Conservation (phyloP, 2,329 filamentous ascomycete species). For the Nemania diffusa region DNA sequence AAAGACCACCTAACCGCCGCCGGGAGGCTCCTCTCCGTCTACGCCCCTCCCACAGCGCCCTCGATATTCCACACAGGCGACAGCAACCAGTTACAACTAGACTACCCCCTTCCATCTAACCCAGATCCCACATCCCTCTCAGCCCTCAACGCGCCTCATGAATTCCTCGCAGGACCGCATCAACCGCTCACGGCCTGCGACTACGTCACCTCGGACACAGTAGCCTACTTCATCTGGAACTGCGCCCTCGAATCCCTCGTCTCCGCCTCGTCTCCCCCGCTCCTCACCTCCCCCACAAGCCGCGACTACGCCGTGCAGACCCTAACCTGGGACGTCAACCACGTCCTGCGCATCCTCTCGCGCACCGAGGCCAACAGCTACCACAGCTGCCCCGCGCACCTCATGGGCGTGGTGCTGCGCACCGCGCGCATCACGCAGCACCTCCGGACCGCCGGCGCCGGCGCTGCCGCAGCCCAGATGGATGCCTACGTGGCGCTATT, state of each 20-base stretch:
- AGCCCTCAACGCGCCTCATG: not conserved
- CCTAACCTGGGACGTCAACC: conserved; percentile 43
- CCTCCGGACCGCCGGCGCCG: conserved; percentile 40
- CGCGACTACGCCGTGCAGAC: conserved; percentile 48
- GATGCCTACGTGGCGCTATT: conserved; percentile 54
- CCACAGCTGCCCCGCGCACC: conserved; percentile 48
- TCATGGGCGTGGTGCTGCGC: conserved; percentile 58
- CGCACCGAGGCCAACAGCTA: conserved; percentile 48
- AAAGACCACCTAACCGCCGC: conserved; percentile 59
- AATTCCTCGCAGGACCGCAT: not conserved
- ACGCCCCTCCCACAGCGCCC: conserved; percentile 21
- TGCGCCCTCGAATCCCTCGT: conserved; percentile 52
- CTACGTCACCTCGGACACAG: conserved; percentile 59
- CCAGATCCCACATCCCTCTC: conserved; percentile 13
- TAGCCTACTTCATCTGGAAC: conserved; percentile 50
- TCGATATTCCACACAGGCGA: conserved; percentile 3
- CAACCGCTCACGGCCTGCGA: conserved; percentile 49
- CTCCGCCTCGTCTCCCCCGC: conserved; percentile 39
- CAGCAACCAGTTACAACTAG: not conserved
- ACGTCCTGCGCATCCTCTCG: conserved; percentile 42
- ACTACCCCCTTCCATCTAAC: not conserved
- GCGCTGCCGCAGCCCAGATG: conserved; percentile 47
- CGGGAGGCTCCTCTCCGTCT: conserved; percentile 51
- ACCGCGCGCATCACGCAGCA: conserved; percentile 58
- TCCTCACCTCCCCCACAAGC: not conserved